A percentile compares a stretch with the other conserved stretches of the same genome.
Evolutionary conservation across 164 flowering plant species (phyloP).

Genomic region (Santalum album): DNA sequence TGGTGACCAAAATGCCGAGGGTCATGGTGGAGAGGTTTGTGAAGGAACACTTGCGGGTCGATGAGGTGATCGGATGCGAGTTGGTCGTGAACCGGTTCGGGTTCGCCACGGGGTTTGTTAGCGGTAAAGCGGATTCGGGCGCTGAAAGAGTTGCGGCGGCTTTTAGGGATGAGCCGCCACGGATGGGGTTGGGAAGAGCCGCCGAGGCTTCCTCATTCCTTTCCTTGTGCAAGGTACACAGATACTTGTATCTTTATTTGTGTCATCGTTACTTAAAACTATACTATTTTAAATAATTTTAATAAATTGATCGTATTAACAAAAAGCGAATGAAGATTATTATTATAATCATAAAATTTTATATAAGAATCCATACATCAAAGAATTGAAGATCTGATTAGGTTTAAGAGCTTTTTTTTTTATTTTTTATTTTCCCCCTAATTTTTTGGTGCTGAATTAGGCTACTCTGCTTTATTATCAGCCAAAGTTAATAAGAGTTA

Average conservation of each 20-base stretch:
- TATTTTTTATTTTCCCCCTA: too few relatives aligned
- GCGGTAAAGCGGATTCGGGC: slow-evolving; percentile 18
- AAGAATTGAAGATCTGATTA: too few relatives aligned
- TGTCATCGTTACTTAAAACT: too few relatives aligned
- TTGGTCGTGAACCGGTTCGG: slow-evolving; percentile 61
- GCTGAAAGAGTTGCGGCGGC: slow-evolving; percentile 21
- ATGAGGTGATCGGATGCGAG: slow-evolving; percentile 68
- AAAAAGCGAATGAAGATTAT: too few relatives aligned
- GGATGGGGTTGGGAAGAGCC: slow-evolving; percentile 41
- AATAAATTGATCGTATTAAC: too few relatives aligned
- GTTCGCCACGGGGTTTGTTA: slow-evolving; percentile 65
- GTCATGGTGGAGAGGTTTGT: slow-evolving; percentile 82
- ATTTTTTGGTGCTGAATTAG: too few relatives aligned
- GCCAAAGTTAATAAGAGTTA: too few relatives aligned
- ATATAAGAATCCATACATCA: too few relatives aligned
- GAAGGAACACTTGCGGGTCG: slow-evolving; percentile 71
- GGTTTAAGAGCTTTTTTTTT: too few relatives aligned
- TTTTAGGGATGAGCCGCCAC: slow-evolving; percentile 36
- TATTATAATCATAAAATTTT: too few relatives aligned
- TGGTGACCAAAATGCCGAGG: slow-evolving; percentile 64
- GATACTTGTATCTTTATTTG: too few relatives aligned
- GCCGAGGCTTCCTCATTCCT: slow-evolving; percentile 19
- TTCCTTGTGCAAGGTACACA: slow-evolving; percentile 53
- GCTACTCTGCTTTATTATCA: too few relatives aligned
- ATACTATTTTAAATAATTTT: neutral